Percentiles rank a stretch among this genome's conserved stretches.
These are phyloP conservation scores for Candida schatavii DNA, from an alignment of 805 yeast genomes.

Conservation along the genomic window DNA sequence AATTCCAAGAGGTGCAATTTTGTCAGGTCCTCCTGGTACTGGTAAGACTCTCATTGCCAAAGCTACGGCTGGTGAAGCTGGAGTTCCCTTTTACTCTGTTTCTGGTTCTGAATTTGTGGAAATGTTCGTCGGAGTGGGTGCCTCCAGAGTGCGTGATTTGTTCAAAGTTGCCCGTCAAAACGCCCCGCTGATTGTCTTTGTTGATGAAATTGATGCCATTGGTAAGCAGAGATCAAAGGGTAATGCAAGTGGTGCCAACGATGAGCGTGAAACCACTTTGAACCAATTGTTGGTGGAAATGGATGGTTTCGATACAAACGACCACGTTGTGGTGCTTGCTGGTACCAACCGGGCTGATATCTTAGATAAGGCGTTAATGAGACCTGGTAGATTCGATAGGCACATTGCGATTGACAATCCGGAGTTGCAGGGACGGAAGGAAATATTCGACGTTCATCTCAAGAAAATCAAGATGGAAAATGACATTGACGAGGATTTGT, in stretches of 20 bases:
- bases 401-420: slow-evolving; percentile 91
- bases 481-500: slow-evolving; percentile 47
- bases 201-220: slow-evolving; percentile 99
- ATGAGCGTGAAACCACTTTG: slow-evolving; percentile 94
- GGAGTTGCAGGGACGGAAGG: slow-evolving; percentile 91
- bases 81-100: slow-evolving; percentile 93
- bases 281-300: slow-evolving; percentile 95
- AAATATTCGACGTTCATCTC: slow-evolving; percentile 85
- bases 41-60: slow-evolving; percentile 96
- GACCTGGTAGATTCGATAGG: slow-evolving; percentile 98
- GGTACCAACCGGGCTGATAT: slow-evolving; percentile 97
- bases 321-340: slow-evolving; percentile 94
- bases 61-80: slow-evolving; percentile 99
- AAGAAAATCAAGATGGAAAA: slow-evolving; percentile 59
- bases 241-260: slow-evolving; percentile 77
- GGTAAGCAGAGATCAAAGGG: slow-evolving; percentile 88
- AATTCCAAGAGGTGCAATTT: slow-evolving; percentile 96
- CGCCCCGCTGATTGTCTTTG: slow-evolving; percentile 95
- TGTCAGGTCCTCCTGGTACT: slow-evolving; percentile 99
- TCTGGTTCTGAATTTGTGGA: slow-evolving; percentile 98
- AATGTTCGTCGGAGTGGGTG: slow-evolving; percentile 99
- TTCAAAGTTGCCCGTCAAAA: slow-evolving; percentile 88
- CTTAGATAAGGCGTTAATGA: slow-evolving; percentile 84
- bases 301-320: slow-evolving; percentile 93
- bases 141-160: slow-evolving; percentile 93